Evolutionary conservation across 148 eudicot species (phyloP), one percentile per base, ranked within the genome.

Genomic region (Silene conica): DNA sequence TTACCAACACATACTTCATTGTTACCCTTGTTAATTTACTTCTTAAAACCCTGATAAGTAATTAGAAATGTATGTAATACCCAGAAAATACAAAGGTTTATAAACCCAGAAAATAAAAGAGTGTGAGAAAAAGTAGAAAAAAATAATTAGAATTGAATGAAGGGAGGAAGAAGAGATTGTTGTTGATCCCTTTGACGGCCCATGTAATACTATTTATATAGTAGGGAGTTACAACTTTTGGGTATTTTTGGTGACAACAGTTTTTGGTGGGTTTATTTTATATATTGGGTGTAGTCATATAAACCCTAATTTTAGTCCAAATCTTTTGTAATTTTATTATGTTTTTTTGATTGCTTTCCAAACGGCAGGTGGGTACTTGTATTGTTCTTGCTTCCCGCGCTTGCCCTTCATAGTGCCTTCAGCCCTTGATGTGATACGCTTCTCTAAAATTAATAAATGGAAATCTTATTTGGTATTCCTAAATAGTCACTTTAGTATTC

Each of bases 1-100:
- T 92, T 19, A 92, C 97, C 69, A 92, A 72, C 18, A 92, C 92
- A 74, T 92, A 92, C 88, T 92, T 92, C 97, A 92, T 92, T 69
- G 73, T 84, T 25, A 65, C 38, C 52, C 62, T 66, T 62, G 12
- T 25, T 26, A 6, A 14, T 45, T 38, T 38, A 38, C 21, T 14
- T 63, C 26, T 38, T 38, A 38, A 38, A 38, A 38, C 43, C 43
- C 43, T 38, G 7, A 38, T 12, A 50, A 50, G 18, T 50, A 50
- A 12, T 50, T 14, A 18, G 1, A 50, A 50, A 50, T 50, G 55
- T 15, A 38, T 38, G 43, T 38, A 38, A 38, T 38, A 38, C 43
- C 43, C 43, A 38, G 43, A 38, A 38, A 38, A 38, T 38, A 38
- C 55, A 1, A 14, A 50, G 55, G 55, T 50, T 50, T 50, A 50